Evolutionary conservation across 148 eudicot genomes (phyloP), one percentile per base, ranked within the genome.

Genomic region (Linanthus parryae): DNA sequence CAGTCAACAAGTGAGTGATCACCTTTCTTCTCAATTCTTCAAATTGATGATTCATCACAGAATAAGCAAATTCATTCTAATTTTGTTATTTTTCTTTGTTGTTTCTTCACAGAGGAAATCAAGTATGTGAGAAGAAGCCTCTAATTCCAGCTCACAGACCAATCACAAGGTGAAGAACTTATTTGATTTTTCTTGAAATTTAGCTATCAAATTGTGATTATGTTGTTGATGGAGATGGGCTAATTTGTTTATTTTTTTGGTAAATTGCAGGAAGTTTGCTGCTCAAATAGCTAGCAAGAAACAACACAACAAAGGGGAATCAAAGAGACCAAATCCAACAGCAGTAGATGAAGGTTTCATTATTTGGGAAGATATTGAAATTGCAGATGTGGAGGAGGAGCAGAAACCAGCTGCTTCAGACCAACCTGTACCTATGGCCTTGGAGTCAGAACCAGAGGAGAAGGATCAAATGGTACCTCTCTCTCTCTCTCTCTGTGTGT

Each of bases 381-480:
- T 74, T 43, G 25, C 41, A 30, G 78, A 77, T 62, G 72, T 44
- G 16, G 77, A 63, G 57, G 72, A 61, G 21, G 23, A 44, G 22
- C 52, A 63, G 56, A n/a, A n/a, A n/a, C n/a, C n/a, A n/a, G 39
- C 56, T n/a, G 48, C 44, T 22, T 20, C 24, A 35, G 77, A 76
- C 58, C 59, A 68, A 14, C 69, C 78, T 13, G 72, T 57, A 23
- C 75, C 82, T 49, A 76, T 76, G 82, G 58, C 77, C 18, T 52
- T 69, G 52, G 82, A 73, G 21, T 36, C 57, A 52, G 53, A 35
- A 22, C 18, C 44, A 11, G 58, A 44, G 62, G 66, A 54, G 7
- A 54, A 48, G 39, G 64, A 62, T 62, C 69, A 74, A 30, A 79
- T 59, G 80, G 84, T 78, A 68, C 31, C 19, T 34, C 26, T 14